Evolutionary conservation across 441 rosid genomes (phyloP).

Genomic region (Euphorbia schlechtendalii): DNA sequence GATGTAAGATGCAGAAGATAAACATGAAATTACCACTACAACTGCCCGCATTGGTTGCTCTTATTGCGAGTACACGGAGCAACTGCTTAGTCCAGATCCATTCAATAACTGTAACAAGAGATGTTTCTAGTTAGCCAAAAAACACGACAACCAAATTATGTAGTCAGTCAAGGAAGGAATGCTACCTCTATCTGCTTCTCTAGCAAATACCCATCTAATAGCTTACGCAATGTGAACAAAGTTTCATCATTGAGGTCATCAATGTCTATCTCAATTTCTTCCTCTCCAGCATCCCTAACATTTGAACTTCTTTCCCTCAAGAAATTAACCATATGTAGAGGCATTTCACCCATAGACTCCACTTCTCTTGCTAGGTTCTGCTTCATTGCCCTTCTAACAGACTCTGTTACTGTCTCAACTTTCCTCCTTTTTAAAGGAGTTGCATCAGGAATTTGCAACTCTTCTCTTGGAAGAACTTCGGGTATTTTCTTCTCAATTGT

Average conservation of each 20-base stretch:
- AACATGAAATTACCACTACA: constrained; percentile 39
- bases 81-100: too few species aligned
- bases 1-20: background rate
- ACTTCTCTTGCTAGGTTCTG: constrained; percentile 44
- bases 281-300: constrained; percentile 49
- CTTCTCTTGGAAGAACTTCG: constrained; percentile 19
- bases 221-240: constrained; percentile 57
- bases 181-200: constrained; percentile 69
- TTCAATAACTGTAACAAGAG: constrained; percentile 38
- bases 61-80: too few species aligned
- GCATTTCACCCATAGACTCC: constrained; percentile 57
- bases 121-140: constrained; percentile 8
- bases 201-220: constrained; percentile 57
- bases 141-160: too few species aligned
- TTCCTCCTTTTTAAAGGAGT: constrained; percentile 38
- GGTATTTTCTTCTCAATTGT: constrained; percentile 67
- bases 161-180: constrained; percentile 5
- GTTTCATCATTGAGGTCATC: constrained; percentile 58
- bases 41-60: constrained; percentile 36
- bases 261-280: constrained; percentile 83
- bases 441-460: constrained; percentile 25
- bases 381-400: constrained; percentile 49
- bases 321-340: constrained; percentile 54
- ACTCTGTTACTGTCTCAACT: constrained; percentile 32
- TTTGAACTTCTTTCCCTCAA: constrained; percentile 49